Percentiles rank a stretch among this genome's conserved stretches.
phyloP scores from a whole-genome alignment of 176 grass and related monocot species.

The Pontederia paniculata region DNA sequence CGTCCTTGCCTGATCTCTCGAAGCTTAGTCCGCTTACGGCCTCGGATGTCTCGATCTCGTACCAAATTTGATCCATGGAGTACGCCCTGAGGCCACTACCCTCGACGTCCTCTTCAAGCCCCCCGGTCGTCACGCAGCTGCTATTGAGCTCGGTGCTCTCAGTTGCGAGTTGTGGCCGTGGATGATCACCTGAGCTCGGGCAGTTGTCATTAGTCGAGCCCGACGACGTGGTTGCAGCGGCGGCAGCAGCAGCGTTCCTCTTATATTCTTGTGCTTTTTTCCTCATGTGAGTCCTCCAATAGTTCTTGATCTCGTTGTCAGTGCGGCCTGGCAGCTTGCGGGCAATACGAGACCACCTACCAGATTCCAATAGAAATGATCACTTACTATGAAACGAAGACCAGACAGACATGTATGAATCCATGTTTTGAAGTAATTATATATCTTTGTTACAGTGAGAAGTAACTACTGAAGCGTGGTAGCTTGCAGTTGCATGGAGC shows the following conservation, averaged over 20 bases:
- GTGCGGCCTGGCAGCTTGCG: slow-evolving; percentile 46
- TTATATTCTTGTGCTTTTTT: slow-evolving; percentile 36
- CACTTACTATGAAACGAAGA: background rate
- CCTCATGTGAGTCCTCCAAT: slow-evolving; percentile 50
- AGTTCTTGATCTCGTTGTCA: slow-evolving; percentile 78
- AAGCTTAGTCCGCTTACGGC: slow-evolving; percentile 10
- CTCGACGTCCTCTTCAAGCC: background rate
- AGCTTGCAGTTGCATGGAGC: no score
- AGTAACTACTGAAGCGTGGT: no score
- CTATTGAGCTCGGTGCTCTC: background rate
- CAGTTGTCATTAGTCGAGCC: background rate
- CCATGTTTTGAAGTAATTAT: background rate
- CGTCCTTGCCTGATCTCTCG: slow-evolving; percentile 2
- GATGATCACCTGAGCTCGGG: background rate
- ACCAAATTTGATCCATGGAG: slow-evolving; percentile 26
- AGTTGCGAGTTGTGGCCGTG: background rate
- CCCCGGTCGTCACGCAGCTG: background rate
- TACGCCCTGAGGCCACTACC: background rate
- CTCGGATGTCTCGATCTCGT: slow-evolving; percentile 14
- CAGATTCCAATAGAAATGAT: background rate
- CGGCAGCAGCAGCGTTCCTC: slow-evolving; percentile 9
- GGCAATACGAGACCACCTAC: slow-evolving; percentile 53
- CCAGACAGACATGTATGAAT: background rate
- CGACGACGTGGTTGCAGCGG: slow-evolving; percentile 9
- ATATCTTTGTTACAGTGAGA: no score